Conservation (phyloP, 768 basidiomycete species). For the Pisolithus sp. region DNA sequence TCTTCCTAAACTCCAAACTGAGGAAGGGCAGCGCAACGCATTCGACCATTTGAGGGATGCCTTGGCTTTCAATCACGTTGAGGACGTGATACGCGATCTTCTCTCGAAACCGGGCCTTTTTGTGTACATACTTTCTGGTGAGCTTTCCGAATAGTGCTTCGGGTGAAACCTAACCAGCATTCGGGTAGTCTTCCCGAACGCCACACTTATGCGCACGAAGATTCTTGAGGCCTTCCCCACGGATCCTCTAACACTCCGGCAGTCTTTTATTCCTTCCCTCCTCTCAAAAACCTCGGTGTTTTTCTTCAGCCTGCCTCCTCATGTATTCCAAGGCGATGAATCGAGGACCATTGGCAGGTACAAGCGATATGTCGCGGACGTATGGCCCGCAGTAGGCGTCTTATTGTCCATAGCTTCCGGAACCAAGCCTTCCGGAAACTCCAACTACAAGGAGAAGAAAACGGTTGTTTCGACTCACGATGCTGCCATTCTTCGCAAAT, state of each 20-base stretch:
- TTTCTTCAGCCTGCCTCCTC: constrained; percentile 9
- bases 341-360: constrained; percentile 3
- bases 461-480: constrained; percentile 13
- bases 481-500: constrained; percentile 17
- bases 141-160: not conserved
- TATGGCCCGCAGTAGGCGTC: constrained; percentile 5
- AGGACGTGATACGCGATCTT: not conserved
- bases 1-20: not conserved
- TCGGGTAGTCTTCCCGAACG: not conserved
- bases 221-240: constrained; percentile 27
- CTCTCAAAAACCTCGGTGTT: constrained; percentile 14
- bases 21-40: not conserved
- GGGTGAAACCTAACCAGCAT: not conserved
- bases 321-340: not conserved
- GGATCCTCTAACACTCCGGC: constrained; percentile 9
- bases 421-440: not conserved
- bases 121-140: constrained; percentile 10
- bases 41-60: not conserved
- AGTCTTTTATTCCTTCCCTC: constrained; percentile 12
- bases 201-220: constrained; percentile 10
- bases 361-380: constrained; percentile 9
- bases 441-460: constrained; percentile 1
- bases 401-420: constrained; percentile 3
- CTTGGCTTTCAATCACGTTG: not conserved
- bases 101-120: constrained; percentile 6